Base-by-base conservation (phyloP, 148 eudicot species). In the Diospyros kaki region DNA sequence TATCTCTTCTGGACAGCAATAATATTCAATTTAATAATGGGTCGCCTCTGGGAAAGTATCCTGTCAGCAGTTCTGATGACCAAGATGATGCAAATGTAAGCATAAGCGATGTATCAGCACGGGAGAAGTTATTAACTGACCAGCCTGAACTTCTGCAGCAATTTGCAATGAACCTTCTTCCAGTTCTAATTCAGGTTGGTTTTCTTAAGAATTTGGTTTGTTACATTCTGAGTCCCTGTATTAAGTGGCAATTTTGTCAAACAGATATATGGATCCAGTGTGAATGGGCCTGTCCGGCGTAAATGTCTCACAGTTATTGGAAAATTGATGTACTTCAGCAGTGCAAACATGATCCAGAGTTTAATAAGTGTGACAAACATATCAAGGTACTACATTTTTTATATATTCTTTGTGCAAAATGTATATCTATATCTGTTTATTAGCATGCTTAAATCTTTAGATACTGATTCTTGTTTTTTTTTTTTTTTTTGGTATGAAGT, bases 221-320 rank as follows among this genome's bases (percentile, higher is more conserved):
- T 56, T 60, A 44, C 64, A 42, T 51, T 4, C 15, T 72, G 18
- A 18, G 40, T 62, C 45, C 28, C 58, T 14, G 5, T 5, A 15
- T 69, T 41, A n/a, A 58, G 51, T 18, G 52, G 61, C 43, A n/a
- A 40, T 59, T 68, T 58, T 73, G 59, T 75, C 45, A 12, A 77
- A 78, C 89, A 96, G 99, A 86, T 96, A 14, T 91, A 96, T 78
- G 99, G 99, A 58, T 93, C 99, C 78, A 96, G 99, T 74, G 99
- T 96, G 60, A 96, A 88, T 86, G 96, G 97, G 59, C 89, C 97
- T 79, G 99, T 96, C 65, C 98, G 99, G 55, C 94, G 93, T 88
- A 96, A 91, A 80, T 96, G 99, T 70, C 97, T 96, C 70, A 93
- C 99, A 4, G 94, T 87, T 80, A 89, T 93, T 63, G 97, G 97